Base-by-base conservation (phyloP, 345 rosid genomes). In the Syzygium jambos region DNA sequence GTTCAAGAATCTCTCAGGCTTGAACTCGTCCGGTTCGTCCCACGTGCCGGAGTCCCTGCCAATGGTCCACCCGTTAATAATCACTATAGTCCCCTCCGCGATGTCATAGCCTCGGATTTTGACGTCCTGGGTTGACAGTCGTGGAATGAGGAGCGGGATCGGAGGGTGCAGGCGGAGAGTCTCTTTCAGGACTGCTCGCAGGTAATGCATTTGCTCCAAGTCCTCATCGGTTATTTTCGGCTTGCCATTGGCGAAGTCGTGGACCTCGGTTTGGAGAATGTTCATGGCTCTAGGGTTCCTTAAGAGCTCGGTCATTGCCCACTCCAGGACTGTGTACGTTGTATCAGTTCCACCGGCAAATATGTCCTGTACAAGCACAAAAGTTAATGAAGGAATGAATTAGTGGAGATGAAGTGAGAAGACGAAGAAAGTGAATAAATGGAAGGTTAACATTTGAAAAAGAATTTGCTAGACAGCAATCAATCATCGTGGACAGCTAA, bases 141-240 rank as follows among this genome's bases (percentile, higher is more conserved):
- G 87, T 0, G 91, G 91, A 16, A 90, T 56, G 3, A 92, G 88
- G 46, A 91, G 54, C 0, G 94, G 94, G 63, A 90, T 6, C 10
- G 94, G 93, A 12, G 93, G 93, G 86, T 91, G 86, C 5, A 89
- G 52, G 1, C 93, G 87, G 8, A 90, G 93, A 56, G 91, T 86
- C 54, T 91, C 92, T 51, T 93, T 91, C 85, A 93, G 43, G 17
- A 90, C 91, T 5, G 93, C 94, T 56, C 86, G 90, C 17, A 93
- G 30, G 87, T 89, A 91, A 11, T 16, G 65, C 89, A 91, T 84
- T 68, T 88, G 84, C 21, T 87, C 85, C 27, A 87, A 27, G 56
- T 89, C 91, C 0, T 51, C 73, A 4, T 87, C 86, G 30, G 61
- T 59, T 51, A 89, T 78, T 2, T 10, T 2, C 10, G 38, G 16